phyloP scores from a whole-genome alignment of 139 green algal species.

The Ettlia oleoabundans region DNA sequence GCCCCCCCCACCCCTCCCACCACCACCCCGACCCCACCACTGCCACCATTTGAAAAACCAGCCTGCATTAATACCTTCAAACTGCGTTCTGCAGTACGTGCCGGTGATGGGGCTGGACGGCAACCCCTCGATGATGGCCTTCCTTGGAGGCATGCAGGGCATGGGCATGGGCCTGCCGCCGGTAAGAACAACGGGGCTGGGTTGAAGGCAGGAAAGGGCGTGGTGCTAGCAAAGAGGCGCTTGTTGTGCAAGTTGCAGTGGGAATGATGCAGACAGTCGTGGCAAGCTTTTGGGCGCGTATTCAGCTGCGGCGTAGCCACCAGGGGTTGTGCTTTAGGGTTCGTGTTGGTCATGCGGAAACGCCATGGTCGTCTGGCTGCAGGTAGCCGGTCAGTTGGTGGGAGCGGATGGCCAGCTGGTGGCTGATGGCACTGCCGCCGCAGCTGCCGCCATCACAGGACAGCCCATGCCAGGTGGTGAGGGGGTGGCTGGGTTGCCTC shows the following conservation, averaged over 20 bases:
- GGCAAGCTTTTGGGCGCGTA: too few relatives aligned
- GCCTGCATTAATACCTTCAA: too few relatives aligned
- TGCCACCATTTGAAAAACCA: too few relatives aligned
- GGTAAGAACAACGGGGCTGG: not conserved
- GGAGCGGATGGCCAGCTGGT: slow-evolving; percentile 23
- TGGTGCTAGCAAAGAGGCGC: not conserved
- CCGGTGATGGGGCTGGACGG: slow-evolving; percentile 39
- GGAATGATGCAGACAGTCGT: too few relatives aligned
- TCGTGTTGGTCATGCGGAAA: too few relatives aligned
- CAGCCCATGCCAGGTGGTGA: not conserved
- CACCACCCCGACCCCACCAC: too few relatives aligned
- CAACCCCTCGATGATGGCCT: slow-evolving; percentile 29
- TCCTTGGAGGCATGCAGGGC: slow-evolving; percentile 35
- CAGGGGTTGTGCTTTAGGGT: too few relatives aligned
- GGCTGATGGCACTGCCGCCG: not conserved
- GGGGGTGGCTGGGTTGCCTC: not conserved
- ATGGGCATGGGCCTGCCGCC: slow-evolving; percentile 31
- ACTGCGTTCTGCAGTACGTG: slow-evolving; percentile 17
- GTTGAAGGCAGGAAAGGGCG: not conserved
- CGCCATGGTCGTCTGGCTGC: too few relatives aligned
- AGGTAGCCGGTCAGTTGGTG: slow-evolving; percentile 16
- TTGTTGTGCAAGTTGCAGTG: too few relatives aligned
- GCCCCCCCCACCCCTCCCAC: too few relatives aligned
- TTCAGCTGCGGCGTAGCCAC: too few relatives aligned
- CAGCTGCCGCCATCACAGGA: not conserved